These are phyloP conservation scores for Sarocladium strictum DNA, from an alignment of 2,329 filamentous ascomycete species.

Conservation along the genomic window DNA sequence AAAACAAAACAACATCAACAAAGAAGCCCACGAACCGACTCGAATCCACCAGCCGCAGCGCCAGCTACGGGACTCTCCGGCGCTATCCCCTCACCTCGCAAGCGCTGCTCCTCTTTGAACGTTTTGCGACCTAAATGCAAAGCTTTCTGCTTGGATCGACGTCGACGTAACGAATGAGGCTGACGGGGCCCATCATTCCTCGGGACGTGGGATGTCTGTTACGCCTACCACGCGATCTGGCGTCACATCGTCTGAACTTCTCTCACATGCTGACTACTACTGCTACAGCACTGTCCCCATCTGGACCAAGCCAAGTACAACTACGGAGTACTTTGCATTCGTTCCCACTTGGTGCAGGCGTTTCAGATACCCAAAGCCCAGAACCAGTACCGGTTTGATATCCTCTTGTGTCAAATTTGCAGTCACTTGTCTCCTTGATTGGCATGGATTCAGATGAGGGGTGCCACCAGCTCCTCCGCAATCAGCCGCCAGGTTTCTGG, in stretches of 20 bases:
- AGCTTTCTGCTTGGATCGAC: not conserved
- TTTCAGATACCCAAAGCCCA: not conserved
- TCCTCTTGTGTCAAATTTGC: not conserved
- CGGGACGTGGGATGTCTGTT: not conserved
- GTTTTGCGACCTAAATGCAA: not conserved
- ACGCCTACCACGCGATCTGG: not conserved
- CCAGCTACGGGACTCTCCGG: constrained; percentile 47
- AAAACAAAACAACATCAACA: not conserved
- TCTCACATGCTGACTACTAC: not conserved
- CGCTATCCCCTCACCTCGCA: constrained; percentile 15
- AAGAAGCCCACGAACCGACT: not conserved
- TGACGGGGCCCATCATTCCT: not conserved
- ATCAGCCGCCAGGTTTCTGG: not conserved
- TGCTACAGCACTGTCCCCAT: not conserved
- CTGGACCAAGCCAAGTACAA: no score
- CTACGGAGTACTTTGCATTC: not conserved
- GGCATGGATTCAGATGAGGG: not conserved
- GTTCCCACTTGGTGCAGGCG: not conserved
- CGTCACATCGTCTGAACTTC: not conserved
- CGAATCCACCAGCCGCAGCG: not conserved
- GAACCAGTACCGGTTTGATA: no score
- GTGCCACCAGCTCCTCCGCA: not conserved
- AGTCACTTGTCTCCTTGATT: not conserved
- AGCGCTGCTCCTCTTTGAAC: not conserved
- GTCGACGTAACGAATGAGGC: not conserved